A percentile compares a stretch with the other conserved stretches of the same genome.
Evolutionary conservation across 1,284 basidiomycete species (phyloP).

Genomic region (Acaromyces ingoldii): DNA sequence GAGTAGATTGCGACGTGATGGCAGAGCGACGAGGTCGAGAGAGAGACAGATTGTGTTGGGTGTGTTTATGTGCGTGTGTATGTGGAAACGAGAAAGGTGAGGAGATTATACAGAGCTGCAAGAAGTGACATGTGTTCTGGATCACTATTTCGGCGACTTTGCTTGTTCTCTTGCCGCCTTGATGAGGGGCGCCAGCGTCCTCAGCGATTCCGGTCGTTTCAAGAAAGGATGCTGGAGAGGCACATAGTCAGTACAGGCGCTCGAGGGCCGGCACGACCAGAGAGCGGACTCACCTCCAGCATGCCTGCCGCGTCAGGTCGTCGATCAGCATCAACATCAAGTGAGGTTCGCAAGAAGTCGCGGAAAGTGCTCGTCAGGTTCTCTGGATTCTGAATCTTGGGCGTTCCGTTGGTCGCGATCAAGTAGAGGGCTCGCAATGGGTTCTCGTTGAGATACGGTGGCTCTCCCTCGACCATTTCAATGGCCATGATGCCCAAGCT

Average conservation of each 20-base stretch:
- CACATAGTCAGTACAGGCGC: not conserved
- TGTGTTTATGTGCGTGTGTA: too few relatives aligned
- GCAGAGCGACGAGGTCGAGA: too few relatives aligned
- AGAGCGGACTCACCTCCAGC: constrained; percentile 60
- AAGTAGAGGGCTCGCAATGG: constrained; percentile 93
- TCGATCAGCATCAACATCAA: constrained; percentile 91
- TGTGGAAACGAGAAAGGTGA: too few relatives aligned
- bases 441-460: constrained; percentile 95
- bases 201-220: constrained; percentile 69
- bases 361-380: constrained; percentile 78
- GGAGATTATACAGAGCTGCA: too few relatives aligned
- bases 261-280: constrained; percentile 7
- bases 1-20: too few relatives aligned
- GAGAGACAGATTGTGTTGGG: too few relatives aligned
- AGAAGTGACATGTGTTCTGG: too few relatives aligned
- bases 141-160: not conserved
- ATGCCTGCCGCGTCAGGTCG: constrained; percentile 80
- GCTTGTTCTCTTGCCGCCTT: constrained; percentile 74
- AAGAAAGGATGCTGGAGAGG: constrained; percentile 74
- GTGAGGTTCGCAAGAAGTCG: constrained; percentile 80
- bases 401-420: constrained; percentile 93
- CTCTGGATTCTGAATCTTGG: constrained; percentile 94
- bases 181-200: constrained; percentile 82
- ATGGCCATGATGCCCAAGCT: constrained; percentile 98
- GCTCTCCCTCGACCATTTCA: constrained; percentile 73